Evolutionary conservation across 768 basidiomycete species (phyloP).

Genomic region (Russula ochroleuca): DNA sequence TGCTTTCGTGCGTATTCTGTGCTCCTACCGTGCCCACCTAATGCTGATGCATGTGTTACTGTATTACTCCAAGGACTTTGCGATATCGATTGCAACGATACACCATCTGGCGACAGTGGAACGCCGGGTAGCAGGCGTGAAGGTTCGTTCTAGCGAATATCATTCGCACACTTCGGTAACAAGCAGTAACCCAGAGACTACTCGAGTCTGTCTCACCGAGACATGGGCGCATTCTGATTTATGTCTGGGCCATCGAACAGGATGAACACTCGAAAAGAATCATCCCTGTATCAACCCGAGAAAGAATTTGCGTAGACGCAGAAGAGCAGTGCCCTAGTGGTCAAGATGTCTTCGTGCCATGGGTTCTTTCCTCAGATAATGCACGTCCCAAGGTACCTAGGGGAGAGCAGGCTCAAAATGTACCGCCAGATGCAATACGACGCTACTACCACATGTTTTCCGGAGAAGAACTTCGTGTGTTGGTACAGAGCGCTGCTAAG

Average conservation of each 20-base stretch:
- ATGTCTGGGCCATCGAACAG: conserved; percentile 97
- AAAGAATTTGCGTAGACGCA: conserved; percentile 28
- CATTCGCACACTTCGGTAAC: not conserved
- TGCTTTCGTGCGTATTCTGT: conserved; percentile 56
- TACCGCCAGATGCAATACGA: conserved; percentile 53
- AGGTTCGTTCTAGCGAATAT: conserved; percentile 44
- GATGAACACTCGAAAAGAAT: conserved; percentile 75
- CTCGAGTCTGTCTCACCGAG: conserved; percentile 58
- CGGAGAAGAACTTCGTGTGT: conserved; percentile 63
- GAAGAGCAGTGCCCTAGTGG: conserved; percentile 36
- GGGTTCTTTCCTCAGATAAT: conserved; percentile 55
- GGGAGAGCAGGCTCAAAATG: conserved; percentile 26
- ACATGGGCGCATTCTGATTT: conserved; percentile 81
- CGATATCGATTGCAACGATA: conserved; percentile 95
- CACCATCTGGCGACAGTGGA: conserved; percentile 86
- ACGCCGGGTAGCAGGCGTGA: conserved; percentile 66
- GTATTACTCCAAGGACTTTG: conserved; percentile 68
- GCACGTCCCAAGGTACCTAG: conserved; percentile 25
- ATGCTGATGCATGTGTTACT: not conserved
- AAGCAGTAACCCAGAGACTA: conserved; percentile 44
- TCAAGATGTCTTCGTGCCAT: conserved; percentile 87
- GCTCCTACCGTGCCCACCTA: not conserved
- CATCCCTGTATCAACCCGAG: conserved; percentile 41
- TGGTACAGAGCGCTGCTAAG: conserved; percentile 60
- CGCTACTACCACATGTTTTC: conserved; percentile 97